A percentile compares a stretch with the other conserved stretches of the same genome.
These are phyloP conservation scores for Tolypocladium paradoxum DNA, from an alignment of 2,329 filamentous ascomycete genomes.

Conservation along the genomic window DNA sequence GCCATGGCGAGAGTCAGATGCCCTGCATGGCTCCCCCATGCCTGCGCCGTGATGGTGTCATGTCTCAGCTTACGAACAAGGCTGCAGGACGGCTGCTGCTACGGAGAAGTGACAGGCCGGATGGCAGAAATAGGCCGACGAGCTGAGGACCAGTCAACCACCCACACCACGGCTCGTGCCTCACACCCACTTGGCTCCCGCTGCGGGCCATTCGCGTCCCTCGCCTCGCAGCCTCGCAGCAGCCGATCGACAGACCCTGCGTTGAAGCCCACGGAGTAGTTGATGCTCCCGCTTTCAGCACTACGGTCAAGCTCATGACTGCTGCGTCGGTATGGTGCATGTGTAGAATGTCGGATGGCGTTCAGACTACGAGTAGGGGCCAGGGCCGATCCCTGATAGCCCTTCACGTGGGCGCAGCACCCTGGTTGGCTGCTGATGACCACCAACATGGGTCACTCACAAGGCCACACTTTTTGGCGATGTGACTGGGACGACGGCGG, in stretches of 20 bases:
- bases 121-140: neutral
- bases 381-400: slow-evolving; percentile 2
- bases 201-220: neutral
- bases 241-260: neutral
- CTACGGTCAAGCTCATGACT: neutral
- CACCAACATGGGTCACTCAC: slow-evolving; percentile 11
- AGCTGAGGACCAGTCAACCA: neutral
- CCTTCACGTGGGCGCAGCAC: slow-evolving; percentile 13
- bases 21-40: neutral
- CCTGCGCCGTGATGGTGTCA: slow-evolving; percentile 11
- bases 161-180: neutral
- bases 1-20: slow-evolving; percentile 9
- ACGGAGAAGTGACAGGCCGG: neutral
- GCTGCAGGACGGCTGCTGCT: neutral
- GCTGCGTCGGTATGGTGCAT: neutral
- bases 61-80: slow-evolving; percentile 17
- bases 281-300: neutral
- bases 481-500: slow-evolving; percentile 1
- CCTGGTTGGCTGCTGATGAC: slow-evolving; percentile 11
- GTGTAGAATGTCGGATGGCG: neutral
- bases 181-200: slow-evolving; percentile 2
- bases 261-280: neutral
- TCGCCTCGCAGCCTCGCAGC: neutral
- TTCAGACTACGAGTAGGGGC: neutral
- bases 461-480: slow-evolving; percentile 11